Evolutionary conservation across 805 yeast genomes (phyloP).

Genomic region (Saccharomyces eubayanus): DNA sequence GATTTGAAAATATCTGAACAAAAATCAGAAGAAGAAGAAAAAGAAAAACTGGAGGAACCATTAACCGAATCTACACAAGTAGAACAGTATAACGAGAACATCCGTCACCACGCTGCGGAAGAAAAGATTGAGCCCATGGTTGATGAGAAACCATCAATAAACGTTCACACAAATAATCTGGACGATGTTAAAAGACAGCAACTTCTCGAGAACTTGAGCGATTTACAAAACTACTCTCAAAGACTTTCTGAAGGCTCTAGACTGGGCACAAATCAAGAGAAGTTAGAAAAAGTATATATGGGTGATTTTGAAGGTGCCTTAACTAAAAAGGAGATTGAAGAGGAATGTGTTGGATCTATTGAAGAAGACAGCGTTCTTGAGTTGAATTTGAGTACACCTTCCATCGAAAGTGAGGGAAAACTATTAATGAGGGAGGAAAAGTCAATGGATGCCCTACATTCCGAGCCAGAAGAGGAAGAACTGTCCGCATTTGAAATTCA

Average conservation of each 20-base stretch:
- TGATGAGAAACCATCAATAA: background rate
- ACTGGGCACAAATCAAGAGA: background rate
- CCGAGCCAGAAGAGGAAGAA: background rate
- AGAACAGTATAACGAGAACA: background rate
- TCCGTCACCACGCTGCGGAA: background rate
- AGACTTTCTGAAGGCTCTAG: background rate
- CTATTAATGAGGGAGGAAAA: background rate
- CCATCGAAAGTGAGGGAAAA: background rate
- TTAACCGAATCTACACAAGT: background rate
- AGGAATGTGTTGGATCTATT: background rate
- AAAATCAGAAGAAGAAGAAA: background rate
- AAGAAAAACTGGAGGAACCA: background rate
- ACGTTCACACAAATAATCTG: background rate
- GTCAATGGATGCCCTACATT: background rate
- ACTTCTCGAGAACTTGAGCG: background rate
- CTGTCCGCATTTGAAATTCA: background rate
- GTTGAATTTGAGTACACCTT: background rate
- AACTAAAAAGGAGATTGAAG: background rate
- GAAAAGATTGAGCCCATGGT: background rate
- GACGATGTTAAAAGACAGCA: background rate
- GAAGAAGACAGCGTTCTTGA: slow-evolving; percentile 2
- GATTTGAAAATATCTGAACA: background rate
- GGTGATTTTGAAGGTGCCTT: background rate
- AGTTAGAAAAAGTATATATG: background rate
- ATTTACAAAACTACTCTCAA: background rate